Conservation (phyloP, 176 grass and related monocot species). For the Rhipidocladum racemiflorum region DNA sequence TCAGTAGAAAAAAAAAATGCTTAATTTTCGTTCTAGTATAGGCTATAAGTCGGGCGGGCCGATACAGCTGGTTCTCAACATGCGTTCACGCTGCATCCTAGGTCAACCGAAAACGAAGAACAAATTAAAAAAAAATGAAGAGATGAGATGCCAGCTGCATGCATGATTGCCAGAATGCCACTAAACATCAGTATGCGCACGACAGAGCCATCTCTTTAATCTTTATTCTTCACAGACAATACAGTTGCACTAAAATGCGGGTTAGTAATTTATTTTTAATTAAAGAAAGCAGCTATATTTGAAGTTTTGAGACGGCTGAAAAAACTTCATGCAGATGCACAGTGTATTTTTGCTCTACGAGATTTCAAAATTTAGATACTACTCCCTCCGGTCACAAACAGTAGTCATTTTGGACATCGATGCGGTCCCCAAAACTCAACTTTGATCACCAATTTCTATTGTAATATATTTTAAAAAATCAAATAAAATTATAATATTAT, state of each 20-base stretch:
- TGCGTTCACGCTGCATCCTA: constrained; percentile 4
- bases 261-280: not conserved
- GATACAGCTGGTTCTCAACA: constrained; percentile 12
- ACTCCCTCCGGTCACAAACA: no score
- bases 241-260: not conserved
- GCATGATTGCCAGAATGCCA: constrained; percentile 16
- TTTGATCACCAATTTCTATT: no score
- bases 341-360: no score
- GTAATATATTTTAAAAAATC: no score
- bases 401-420: no score
- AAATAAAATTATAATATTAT: no score
- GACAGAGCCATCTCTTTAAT: constrained; percentile 16
- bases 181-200: constrained; percentile 9
- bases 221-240: not conserved
- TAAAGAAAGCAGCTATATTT: not conserved
- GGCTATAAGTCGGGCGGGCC: not conserved
- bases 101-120: constrained; percentile 18
- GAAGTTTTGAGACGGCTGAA: not conserved
- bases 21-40: not conserved
- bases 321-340: not conserved
- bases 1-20: no score
- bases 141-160: constrained; percentile 19
- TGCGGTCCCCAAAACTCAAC: no score
- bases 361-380: no score
- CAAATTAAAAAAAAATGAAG: not conserved